These are phyloP conservation scores for Neofusicoccum kwambonambiense DNA, from an alignment of 2,329 filamentous ascomycete genomes.

Conservation along the genomic window DNA sequence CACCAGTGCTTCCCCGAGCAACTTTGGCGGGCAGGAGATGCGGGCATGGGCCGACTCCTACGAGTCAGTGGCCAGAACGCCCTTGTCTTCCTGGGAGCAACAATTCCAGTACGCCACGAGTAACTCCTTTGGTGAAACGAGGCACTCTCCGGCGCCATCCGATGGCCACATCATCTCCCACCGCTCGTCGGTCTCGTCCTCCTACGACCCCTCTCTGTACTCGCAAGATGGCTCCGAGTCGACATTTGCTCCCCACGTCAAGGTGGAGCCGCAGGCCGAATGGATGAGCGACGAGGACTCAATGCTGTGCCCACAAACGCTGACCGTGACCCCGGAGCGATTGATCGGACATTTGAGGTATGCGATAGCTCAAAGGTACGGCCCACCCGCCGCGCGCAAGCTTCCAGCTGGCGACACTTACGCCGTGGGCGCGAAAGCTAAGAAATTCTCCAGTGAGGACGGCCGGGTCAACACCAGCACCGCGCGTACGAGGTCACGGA, in stretches of 20 bases:
- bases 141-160: conserved; percentile 15
- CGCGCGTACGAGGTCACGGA: conserved; percentile 18
- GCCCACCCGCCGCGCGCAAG: not conserved
- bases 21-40: conserved; percentile 27
- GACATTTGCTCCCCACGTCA: conserved; percentile 27
- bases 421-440: not conserved
- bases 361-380: not conserved
- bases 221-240: conserved; percentile 33
- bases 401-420: not conserved
- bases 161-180: conserved; percentile 26
- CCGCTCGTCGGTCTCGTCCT: conserved; percentile 34
- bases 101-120: not conserved
- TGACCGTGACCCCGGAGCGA: conserved; percentile 35
- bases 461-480: conserved; percentile 12
- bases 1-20: too few relatives aligned
- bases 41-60: conserved; percentile 1
- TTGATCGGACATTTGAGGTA: conserved; percentile 21
- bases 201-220: conserved; percentile 33
- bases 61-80: not conserved
- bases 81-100: conserved; percentile 1
- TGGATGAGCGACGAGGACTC: conserved; percentile 30
- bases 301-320: conserved; percentile 20
- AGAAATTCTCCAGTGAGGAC: not conserved
- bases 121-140: not conserved
- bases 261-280: conserved; percentile 27